Conservation (phyloP, 1,139 yeast species). For the Spathaspora sp. region DNA sequence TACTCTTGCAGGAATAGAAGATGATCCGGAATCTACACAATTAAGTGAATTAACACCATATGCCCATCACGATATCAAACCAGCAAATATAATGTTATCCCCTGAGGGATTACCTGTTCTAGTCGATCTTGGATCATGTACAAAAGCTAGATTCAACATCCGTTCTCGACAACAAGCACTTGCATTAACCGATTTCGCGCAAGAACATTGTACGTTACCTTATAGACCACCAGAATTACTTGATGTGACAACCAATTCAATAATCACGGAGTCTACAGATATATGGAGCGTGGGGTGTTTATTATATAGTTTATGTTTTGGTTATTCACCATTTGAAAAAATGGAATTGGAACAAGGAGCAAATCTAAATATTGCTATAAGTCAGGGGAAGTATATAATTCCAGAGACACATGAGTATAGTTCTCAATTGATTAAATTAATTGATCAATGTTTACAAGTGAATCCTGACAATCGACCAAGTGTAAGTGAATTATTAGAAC, state of each 20-base stretch:
- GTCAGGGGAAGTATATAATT: constrained; percentile 64
- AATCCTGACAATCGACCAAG: constrained; percentile 63
- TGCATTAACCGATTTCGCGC: constrained; percentile 75
- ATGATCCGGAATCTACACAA: constrained; percentile 34
- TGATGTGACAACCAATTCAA: constrained; percentile 66
- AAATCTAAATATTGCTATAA: constrained; percentile 72
- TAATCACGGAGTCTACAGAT: constrained; percentile 72
- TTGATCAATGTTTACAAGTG: constrained; percentile 58
- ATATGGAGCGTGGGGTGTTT: constrained; percentile 92
- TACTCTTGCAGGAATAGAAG: constrained; percentile 4
- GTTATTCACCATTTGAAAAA: constrained; percentile 83
- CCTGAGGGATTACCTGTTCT: constrained; percentile 74
- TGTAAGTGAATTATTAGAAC: constrained; percentile 56
- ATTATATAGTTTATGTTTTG: constrained; percentile 73
- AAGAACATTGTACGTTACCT: constrained; percentile 83
- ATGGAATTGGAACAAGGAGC: constrained; percentile 83
- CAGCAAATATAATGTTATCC: constrained; percentile 82
- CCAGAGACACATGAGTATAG: constrained; percentile 56
- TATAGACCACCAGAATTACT: constrained; percentile 89
- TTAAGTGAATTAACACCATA: constrained; percentile 63
- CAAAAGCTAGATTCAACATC: constrained; percentile 57
- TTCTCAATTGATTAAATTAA: constrained; percentile 52
- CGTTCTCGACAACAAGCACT: constrained; percentile 69
- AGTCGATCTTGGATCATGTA: constrained; percentile 82
- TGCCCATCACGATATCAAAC: constrained; percentile 87